Conservation (phyloP, 169 alveolate species). For the Gregarina niphandrodes region DNA sequence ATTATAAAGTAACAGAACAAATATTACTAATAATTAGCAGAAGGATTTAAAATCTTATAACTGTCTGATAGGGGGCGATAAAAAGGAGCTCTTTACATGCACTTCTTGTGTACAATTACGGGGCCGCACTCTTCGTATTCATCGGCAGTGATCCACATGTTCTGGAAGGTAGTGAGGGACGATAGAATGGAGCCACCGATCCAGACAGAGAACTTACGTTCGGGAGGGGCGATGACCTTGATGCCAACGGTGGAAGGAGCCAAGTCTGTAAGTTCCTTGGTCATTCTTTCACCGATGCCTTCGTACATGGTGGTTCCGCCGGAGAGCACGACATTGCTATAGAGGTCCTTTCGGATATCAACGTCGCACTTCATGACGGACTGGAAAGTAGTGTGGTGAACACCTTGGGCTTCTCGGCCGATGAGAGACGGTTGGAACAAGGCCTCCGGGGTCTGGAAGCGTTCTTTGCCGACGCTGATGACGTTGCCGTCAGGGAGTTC, state of each 20-base stretch:
- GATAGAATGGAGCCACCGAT: constrained; percentile 87
- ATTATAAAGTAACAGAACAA: too few species aligned
- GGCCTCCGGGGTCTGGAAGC: constrained; percentile 89
- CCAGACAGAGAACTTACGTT: constrained; percentile 86
- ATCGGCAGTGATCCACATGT: constrained; percentile 86
- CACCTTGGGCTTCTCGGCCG: constrained; percentile 79
- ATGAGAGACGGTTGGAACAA: constrained; percentile 74
- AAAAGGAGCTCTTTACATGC: too few species aligned
- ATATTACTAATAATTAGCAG: too few species aligned
- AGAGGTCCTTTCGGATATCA: constrained; percentile 76
- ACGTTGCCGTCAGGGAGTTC: constrained; percentile 89
- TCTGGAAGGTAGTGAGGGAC: constrained; percentile 72
- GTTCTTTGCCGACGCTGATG: constrained; percentile 70
- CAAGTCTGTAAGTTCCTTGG: constrained; percentile 76
- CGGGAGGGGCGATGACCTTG: constrained; percentile 89
- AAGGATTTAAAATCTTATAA: too few species aligned
- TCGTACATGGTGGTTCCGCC: constrained; percentile 85
- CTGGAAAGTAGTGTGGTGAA: constrained; percentile 69
- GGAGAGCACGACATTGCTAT: constrained; percentile 65
- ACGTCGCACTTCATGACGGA: constrained; percentile 82
- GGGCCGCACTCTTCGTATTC: constrained; percentile 96
- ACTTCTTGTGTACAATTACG: constrained; percentile 67
- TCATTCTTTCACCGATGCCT: constrained; percentile 79
- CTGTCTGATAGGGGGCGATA: too few species aligned
- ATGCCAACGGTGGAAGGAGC: constrained; percentile 87